Base-by-base conservation (phyloP, 139 green algal genomes). In the Astrephomene gubernaculifera region DNA sequence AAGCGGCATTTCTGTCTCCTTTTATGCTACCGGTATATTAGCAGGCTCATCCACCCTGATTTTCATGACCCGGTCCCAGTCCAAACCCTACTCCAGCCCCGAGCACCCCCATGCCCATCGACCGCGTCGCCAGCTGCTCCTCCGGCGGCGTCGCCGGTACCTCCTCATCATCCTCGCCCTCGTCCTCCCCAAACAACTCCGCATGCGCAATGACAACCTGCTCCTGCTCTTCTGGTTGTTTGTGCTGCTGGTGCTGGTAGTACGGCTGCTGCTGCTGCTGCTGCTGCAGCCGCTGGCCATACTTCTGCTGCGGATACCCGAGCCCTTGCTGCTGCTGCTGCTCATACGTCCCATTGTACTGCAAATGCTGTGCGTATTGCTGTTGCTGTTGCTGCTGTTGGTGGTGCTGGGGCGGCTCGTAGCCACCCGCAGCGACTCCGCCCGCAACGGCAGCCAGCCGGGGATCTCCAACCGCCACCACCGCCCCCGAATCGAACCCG, bases 111-210 rank as follows among this genome's bases (percentile, higher is more conserved):
- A 36, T 19, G 29, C 65, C 65, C 35, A 70, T 44, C 5, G 79
- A 86, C 45, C 39, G 45, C 22, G 65, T 68, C 35, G n/a, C n/a
- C n/a, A 44, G 45, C 49, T 70, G 79, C 65, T 70, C 45, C 41
- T 86, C 79, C 2, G 65, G 65, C 24, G 79, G 79, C 24, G 79
- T 78, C 0, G 79, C 35, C 0, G 79, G 65, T 9, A 78, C 31
- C 79, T 79, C 79, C 44, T 86, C 79, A 2, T 86, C 79, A 27
- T 84, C 79, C 8, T 84, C 75, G 31, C 65, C 74, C 22, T 44
- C 76, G 1, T 88, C 75, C 4, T 71, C 75, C 12, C 75, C 76
- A 49, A 83, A 73, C n/a, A 83, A 33, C 17, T 73, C 60, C 31
- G 60, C 76, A 19, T 83, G 76, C 14, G 2, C 25, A 2, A 73